phyloP scores from a whole-genome alignment of 257 asterid genomes.

The Plantago ovata region DNA sequence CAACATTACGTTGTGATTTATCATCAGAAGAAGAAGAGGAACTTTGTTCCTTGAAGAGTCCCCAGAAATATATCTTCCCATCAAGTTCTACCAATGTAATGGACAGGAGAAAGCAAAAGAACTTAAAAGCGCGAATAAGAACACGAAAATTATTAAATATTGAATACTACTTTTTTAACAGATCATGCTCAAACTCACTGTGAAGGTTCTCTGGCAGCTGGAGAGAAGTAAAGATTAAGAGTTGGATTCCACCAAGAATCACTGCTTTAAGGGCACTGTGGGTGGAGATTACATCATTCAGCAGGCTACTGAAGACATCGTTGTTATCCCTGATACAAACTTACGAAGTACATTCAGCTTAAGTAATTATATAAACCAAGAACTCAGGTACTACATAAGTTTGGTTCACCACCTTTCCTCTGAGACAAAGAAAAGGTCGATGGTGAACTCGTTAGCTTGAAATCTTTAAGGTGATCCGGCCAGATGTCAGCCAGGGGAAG shows the following conservation, averaged over 20 bases:
- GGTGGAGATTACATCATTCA: conserved; percentile 27
- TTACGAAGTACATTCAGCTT: conserved; percentile 4
- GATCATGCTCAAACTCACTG: conserved; percentile 31
- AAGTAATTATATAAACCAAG: not conserved
- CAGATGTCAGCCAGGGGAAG: conserved; percentile 33
- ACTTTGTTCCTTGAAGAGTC: conserved; percentile 40
- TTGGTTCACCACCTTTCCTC: conserved; percentile 32
- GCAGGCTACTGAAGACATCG: conserved; percentile 36
- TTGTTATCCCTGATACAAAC: conserved; percentile 43
- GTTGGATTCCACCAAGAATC: conserved; percentile 35
- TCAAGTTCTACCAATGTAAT: conserved; percentile 38
- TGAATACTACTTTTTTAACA: not conserved
- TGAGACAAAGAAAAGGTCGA: conserved; percentile 36
- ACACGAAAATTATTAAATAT: not conserved
- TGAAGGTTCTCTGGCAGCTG: conserved; percentile 44
- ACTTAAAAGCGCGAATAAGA: not conserved
- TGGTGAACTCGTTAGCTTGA: conserved; percentile 34
- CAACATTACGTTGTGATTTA: conserved; percentile 21
- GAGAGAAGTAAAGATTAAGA: conserved; percentile 48
- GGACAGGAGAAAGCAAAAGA: not conserved
- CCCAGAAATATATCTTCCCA: conserved; percentile 58
- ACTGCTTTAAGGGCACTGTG: conserved; percentile 41
- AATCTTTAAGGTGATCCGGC: conserved; percentile 33
- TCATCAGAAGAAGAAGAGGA: conserved; percentile 21
- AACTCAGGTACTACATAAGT: not conserved